Evolutionary conservation across 208 protist species (phyloP), one percentile per base, ranked within the genome.

Genomic region (Leishmania aethiopica): DNA sequence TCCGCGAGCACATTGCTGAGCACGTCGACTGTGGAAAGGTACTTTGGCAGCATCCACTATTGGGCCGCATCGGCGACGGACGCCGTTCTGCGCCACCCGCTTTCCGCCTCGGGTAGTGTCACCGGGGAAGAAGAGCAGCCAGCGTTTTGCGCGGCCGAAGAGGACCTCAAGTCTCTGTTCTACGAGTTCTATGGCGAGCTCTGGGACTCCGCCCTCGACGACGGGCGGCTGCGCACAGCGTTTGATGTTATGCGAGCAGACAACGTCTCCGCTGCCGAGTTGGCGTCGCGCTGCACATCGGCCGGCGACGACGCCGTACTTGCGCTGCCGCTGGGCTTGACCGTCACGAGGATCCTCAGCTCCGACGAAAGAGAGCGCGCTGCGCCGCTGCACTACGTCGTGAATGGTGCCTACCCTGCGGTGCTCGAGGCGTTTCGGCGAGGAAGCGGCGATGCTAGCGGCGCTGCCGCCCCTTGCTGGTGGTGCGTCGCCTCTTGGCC

Each of bases 401-500:
- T 94, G 40, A 97, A 98, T 81, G 96, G 94, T 25, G 90, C 93
- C 78, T 96, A 93, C 75, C 91, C 90, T 45, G 75, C 88, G 1
- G 79, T 95, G 78, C 82, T 86, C 1, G 79, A 89, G 67, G 51
- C 80, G 60, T 90, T 93, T 73, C 51, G 53, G 32, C 60, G 11
- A 11, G 7, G 45, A 19, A 22, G 64, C 32, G 17, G 42, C 64
- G 60, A 25, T 69, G 64, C 7, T 13, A 35, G 4, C 3, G 42
- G 51, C 35, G 28, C n/a, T 19, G 47, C 35, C 15, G 25, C 42
- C 28, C 45, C n/a, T 49, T 82, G 74, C 51, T 86, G 83, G 83
- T 86, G 83, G 83, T 86, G 83, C n/a, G 49, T 67, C 6, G 83
- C 78, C 47, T 80, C 83, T 3, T 67, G 77, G 25, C 82, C 55